Base-by-base conservation (phyloP, 306 rosid genomes). In the Fragaria iinumae region DNA sequence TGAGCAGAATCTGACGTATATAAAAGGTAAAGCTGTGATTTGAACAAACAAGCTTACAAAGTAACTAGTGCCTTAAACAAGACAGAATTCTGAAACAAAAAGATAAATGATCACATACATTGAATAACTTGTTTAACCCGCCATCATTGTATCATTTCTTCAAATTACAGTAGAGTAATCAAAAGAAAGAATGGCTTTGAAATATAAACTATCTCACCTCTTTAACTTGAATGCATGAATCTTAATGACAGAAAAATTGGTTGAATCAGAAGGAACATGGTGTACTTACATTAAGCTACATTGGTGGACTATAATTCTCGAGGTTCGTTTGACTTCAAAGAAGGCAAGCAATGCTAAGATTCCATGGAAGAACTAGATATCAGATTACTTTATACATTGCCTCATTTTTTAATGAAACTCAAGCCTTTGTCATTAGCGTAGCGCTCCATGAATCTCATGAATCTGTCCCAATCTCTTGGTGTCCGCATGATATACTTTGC, bases 391-490 rank as follows among this genome's bases (percentile, higher is more conserved):
- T 74, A 69, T 50, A 82, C 69, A 83, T 55, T 0, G 74, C 66
- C 86, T 91, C 89, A 94, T 8, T 78, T 90, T 78, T 96, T 96
- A 3, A 92, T 60, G 84, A 96, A 96, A 57, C 89, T 92, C 90
- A 96, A 83, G 76, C 93, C 97, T 41, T 96, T 91, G 8, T 81
- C 98, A 79, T 92, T 80, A 0, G 98, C 88, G 80, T 96, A 96
- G 44, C 99, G 87, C 89, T 96, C 99, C 99, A 96, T 96, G 91
- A 96, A 96, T 83, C 99, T 88, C 99, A 96, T 96, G 87, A 96
- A 96, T 55, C 99, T 88, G 78, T 96, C 99, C 99, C 99, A 96
- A 1, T 96, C 98, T 16, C 91, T 52, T 0, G 98, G 90, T 27
- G 77, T 84, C 67, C 99, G 75, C 99, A 96, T 96, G 70, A 90